Percentiles rank a stretch among this genome's conserved stretches.
phyloP scores from a whole-genome alignment of 495 filamentous ascomycete genomes.

The Neurospora africana region DNA sequence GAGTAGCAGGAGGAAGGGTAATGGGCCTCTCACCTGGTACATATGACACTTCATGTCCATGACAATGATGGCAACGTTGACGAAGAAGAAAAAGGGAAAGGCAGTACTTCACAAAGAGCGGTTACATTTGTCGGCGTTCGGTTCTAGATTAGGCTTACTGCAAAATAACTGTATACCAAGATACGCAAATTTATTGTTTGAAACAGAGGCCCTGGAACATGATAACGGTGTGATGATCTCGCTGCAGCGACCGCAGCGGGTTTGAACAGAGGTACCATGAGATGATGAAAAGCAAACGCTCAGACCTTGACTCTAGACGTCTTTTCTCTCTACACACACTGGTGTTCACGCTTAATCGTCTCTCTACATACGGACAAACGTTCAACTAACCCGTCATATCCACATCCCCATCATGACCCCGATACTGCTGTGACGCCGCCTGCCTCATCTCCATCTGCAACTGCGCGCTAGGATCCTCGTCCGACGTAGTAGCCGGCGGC shows the following conservation, averaged over 20 bases:
- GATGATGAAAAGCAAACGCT: neutral
- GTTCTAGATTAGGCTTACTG: neutral
- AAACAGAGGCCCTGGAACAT: neutral
- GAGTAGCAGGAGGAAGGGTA: conserved; percentile 23
- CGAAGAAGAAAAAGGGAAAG: neutral
- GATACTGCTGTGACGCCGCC: conserved; percentile 14
- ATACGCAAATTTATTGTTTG: neutral
- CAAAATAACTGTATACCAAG: neutral
- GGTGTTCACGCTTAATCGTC: neutral
- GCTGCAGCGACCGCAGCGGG: neutral
- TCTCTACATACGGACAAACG: neutral
- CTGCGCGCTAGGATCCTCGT: conserved; percentile 32
- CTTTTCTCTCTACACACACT: neutral
- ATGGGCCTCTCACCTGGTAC: neutral
- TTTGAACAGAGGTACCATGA: neutral
- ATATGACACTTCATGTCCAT: neutral
- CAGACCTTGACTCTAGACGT: neutral
- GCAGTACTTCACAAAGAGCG: neutral
- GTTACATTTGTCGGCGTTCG: neutral
- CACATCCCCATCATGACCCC: conserved; percentile 39
- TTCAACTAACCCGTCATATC: conserved; percentile 43
- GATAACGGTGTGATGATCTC: neutral
- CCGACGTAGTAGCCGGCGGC: conserved; percentile 5
- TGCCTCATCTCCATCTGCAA: conserved; percentile 38
- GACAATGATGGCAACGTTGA: neutral